These are phyloP conservation scores for Catharanthus roseus DNA, from an alignment of 257 asterid species.

Conservation along the genomic window DNA sequence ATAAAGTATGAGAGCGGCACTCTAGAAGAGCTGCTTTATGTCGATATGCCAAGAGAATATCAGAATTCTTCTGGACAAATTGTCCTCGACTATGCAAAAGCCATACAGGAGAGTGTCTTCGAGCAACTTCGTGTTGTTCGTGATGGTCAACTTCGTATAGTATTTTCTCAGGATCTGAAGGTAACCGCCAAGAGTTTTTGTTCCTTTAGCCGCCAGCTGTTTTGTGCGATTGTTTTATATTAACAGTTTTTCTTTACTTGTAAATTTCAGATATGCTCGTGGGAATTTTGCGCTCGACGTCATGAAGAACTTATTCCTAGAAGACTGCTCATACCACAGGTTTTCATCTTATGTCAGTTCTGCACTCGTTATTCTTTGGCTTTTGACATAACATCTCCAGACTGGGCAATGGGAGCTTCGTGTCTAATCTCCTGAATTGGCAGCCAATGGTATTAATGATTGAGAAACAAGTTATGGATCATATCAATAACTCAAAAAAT, in stretches of 20 bases:
- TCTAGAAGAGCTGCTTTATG: conserved; percentile 83
- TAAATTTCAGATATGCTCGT: conserved; percentile 71
- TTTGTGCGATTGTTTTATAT: conserved; percentile 12
- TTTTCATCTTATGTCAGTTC: conserved; percentile 13
- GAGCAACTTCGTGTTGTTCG: conserved; percentile 97
- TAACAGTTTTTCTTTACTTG: background rate
- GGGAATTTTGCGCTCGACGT: conserved; percentile 98
- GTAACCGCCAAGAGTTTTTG: conserved; percentile 27
- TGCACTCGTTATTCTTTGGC: background rate
- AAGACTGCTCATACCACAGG: conserved; percentile 91
- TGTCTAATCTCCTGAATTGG: background rate
- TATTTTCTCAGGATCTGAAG: conserved; percentile 90
- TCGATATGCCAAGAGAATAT: conserved; percentile 93
- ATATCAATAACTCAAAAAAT: background rate
- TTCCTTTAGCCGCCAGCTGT: conserved; percentile 4
- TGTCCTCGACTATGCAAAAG: conserved; percentile 90
- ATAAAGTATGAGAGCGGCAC: conserved; percentile 93
- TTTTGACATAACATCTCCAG: background rate
- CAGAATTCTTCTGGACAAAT: conserved; percentile 89
- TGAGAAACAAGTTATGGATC: background rate
- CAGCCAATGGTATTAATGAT: background rate
- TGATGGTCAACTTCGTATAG: conserved; percentile 96
- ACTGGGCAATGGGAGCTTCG: background rate
- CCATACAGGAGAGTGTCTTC: conserved; percentile 92
- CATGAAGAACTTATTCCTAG: conserved; percentile 96